phyloP scores from a whole-genome alignment of 202 grass and related monocot genomes.

The Carex sylvatica region DNA sequence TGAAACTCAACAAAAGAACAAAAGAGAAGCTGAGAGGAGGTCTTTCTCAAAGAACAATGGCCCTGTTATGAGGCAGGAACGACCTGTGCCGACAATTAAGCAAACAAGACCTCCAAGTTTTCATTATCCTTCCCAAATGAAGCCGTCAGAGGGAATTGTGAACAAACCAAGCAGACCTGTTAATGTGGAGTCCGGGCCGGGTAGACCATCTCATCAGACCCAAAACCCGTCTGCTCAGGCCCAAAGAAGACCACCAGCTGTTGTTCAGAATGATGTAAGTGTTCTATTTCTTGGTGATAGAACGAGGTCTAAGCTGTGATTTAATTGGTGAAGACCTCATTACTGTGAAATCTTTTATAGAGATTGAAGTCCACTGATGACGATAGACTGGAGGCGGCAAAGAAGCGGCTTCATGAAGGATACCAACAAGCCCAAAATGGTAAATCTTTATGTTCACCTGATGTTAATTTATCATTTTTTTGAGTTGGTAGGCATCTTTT shows the following conservation, averaged over 20 bases:
- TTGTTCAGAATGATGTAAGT: conserved; percentile 69
- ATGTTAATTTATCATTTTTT: not conserved
- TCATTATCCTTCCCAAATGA: conserved; percentile 6
- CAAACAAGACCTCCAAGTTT: conserved; percentile 42
- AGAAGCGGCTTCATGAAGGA: conserved; percentile 78
- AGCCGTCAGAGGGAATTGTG: conserved; percentile 28
- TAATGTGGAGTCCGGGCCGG: conserved; percentile 21
- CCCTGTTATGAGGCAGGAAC: conserved; percentile 29
- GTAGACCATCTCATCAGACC: conserved; percentile 21
- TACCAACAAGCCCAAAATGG: conserved; percentile 93
- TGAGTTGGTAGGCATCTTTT: not conserved
- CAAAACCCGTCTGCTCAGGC: conserved; percentile 2
- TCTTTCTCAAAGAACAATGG: not conserved
- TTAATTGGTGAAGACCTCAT: not conserved
- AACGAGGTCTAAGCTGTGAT: conserved; percentile 18
- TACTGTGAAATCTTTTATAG: conserved; percentile 23
- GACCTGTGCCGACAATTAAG: conserved; percentile 4
- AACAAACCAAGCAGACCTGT: conserved; percentile 38
- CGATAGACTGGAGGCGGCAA: conserved; percentile 63
- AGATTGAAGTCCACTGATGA: conserved; percentile 10
- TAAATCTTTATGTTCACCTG: conserved; percentile 22
- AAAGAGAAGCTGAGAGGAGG: conserved; percentile 6
- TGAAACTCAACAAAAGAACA: not conserved
- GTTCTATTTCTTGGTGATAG: conserved; percentile 19
- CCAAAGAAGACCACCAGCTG: conserved; percentile 23